Percentiles rank a stretch among this genome's conserved stretches.
Conservation (phyloP, 2,329 filamentous ascomycete genomes). For the Nothophoma quercina region DNA sequence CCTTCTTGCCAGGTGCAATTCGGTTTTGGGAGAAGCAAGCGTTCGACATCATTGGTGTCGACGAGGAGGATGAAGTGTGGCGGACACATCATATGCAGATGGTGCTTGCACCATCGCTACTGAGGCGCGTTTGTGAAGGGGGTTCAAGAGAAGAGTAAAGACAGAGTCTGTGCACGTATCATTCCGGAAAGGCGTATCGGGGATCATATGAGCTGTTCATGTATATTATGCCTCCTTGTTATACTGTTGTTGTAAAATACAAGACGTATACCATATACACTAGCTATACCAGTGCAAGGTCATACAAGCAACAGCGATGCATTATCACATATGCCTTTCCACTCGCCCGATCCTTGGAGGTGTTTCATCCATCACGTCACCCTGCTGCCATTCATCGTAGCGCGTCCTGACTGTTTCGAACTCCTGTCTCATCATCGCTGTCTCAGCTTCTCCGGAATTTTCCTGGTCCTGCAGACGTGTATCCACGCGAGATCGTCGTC, state of each 20-base stretch:
- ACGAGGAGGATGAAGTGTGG: conserved; percentile 24
- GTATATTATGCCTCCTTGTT: background rate
- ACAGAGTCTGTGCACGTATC: no score
- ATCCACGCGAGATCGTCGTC: conserved; percentile 16
- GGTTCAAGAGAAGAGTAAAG: no score
- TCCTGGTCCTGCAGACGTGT: conserved; percentile 43
- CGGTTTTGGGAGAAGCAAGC: conserved; percentile 27
- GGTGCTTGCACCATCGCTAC: conserved; percentile 1
- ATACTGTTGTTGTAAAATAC: background rate
- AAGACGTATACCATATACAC: background rate
- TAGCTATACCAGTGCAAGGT: background rate
- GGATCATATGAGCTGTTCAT: background rate
- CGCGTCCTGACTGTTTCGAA: conserved; percentile 27
- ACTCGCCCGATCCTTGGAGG: conserved; percentile 45
- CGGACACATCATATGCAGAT: conserved; percentile 22
- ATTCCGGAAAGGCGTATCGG: no score
- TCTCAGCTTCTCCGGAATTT: conserved; percentile 40
- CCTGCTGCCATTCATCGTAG: conserved; percentile 30
- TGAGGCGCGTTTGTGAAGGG: background rate
- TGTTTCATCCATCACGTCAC: conserved; percentile 46
- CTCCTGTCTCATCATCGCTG: conserved; percentile 38
- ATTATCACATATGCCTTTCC: conserved; percentile 31
- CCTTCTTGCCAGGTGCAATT: conserved; percentile 25
- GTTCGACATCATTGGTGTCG: conserved; percentile 14
- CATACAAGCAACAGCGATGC: background rate